Evolutionary conservation across 495 filamentous ascomycete genomes (phyloP), one percentile per base, ranked within the genome.

Genomic region (Penicillium pancosmium): DNA sequence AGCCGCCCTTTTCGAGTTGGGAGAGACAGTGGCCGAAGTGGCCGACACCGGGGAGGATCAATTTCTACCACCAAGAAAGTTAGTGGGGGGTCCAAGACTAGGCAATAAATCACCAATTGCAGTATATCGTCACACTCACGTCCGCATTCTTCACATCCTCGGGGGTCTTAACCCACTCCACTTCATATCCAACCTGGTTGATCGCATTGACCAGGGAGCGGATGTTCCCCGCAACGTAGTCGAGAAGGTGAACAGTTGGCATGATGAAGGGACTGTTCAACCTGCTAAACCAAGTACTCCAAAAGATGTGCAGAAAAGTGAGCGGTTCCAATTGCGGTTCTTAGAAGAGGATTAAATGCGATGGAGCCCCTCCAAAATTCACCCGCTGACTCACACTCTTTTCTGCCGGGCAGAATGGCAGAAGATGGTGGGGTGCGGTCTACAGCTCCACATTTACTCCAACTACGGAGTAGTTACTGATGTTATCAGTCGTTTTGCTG

Each of bases 131-230:
- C 53, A 18, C 49, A 63, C 80, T 61, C 76, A 96, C 92, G 73
- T 97, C 91, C 46, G 92, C 94, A 66, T 88, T 83, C 52, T 82
- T 78, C 47, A 98, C 84, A 68, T 98, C 93, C 36, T 87, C 84
- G 12, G 95, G 95, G 11, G 82, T 83, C 55, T 82, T 90, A 61
- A 98, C 81, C 94, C 93, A 98, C 79, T 94, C 90, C 13, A 98
- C 91, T 54, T 87, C 84, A 71, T 93, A 98, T 56, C 95, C 94
- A 54, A 91, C 77, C 74, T 91, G 92, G 72, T 98, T 93, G 68
- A 98, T 95, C 62, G 94, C 94, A 77, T 98, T 98, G 69, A 92
- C 92, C 64, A 98, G 82, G 48, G 92, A 96, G 51, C 94, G 88
- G 56, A 98, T 85, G 76, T 98, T 98, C 60, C 94, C 94, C 34